Evolutionary conservation across 805 yeast species (phyloP).

Genomic region (Maudiozyma serrabonitensis): DNA sequence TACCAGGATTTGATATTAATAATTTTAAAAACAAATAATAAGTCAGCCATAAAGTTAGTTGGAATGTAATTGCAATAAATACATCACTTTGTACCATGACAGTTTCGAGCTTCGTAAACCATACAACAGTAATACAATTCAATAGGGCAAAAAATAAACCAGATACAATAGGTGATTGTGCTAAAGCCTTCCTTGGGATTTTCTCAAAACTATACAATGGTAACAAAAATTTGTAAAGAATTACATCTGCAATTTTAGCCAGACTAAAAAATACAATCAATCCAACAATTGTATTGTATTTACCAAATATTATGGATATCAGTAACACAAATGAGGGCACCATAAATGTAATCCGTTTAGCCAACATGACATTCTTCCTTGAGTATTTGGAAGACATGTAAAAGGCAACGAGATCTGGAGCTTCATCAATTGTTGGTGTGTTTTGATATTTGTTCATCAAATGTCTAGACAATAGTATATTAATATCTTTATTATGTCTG

Average conservation of each 20-base stretch:
- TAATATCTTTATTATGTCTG: constrained; percentile 49
- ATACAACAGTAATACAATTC: constrained; percentile 48
- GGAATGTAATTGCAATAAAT: neutral
- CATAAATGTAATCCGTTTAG: neutral
- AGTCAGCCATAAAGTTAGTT: neutral
- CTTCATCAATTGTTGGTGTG: neutral
- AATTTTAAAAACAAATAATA: constrained; percentile 32
- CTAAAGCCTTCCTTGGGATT: constrained; percentile 28
- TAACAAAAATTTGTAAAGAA: constrained; percentile 32
- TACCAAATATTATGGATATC: too few relatives aligned
- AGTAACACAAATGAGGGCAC: neutral
- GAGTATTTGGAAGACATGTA: constrained; percentile 33
- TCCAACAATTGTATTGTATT: neutral
- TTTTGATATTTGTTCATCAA: constrained; percentile 14
- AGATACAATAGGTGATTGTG: constrained; percentile 64
- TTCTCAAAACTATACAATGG: constrained; percentile 29
- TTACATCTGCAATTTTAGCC: neutral
- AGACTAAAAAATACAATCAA: neutral
- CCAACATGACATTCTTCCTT: constrained; percentile 27
- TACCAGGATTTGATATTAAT: constrained; percentile 75
- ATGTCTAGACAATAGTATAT: constrained; percentile 35
- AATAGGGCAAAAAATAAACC: constrained; percentile 72
- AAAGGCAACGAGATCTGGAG: constrained; percentile 38
- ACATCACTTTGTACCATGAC: neutral
- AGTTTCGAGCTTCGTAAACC: constrained; percentile 49